These are phyloP conservation scores for Dryadomyces sulphureus DNA, from an alignment of 2,329 filamentous ascomycete genomes.

Conservation along the genomic window DNA sequence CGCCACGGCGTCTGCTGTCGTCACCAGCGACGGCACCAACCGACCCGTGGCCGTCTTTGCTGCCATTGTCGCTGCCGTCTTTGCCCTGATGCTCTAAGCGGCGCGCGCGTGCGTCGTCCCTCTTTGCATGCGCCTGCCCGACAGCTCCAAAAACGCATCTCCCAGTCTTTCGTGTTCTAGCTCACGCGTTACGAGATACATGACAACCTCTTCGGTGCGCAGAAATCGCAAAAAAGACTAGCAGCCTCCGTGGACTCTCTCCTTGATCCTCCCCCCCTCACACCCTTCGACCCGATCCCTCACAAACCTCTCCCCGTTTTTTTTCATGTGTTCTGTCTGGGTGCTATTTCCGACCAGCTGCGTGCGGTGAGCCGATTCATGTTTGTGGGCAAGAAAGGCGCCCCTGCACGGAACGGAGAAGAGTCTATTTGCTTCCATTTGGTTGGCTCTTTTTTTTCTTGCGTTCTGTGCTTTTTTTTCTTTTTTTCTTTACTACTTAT, in stretches of 20 bases:
- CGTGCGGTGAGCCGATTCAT: neutral
- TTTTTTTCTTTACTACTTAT: neutral
- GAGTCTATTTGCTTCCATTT: neutral
- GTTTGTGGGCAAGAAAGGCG: neutral
- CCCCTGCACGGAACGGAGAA: slow-evolving; percentile 3
- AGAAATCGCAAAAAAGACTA: no score
- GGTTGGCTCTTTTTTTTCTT: neutral
- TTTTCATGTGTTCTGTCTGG: slow-evolving; percentile 8
- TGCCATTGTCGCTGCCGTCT: slow-evolving; percentile 18
- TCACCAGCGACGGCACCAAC: slow-evolving; percentile 16
- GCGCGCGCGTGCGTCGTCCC: neutral
- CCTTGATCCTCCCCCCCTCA: neutral
- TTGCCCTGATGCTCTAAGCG: slow-evolving; percentile 11
- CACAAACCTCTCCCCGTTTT: neutral
- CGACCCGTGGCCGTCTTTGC: slow-evolving; percentile 17
- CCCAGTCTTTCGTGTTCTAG: neutral
- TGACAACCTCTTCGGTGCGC: no score
- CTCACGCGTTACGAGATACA: slow-evolving; percentile 12
- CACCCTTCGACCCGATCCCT: no score
- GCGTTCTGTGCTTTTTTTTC: neutral
- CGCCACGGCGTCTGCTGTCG: slow-evolving; percentile 13
- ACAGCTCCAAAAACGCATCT: neutral
- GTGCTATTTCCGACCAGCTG: slow-evolving; percentile 5
- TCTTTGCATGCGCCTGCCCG: neutral
- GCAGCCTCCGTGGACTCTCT: slow-evolving; percentile 1